Evolutionary conservation across 1,284 basidiomycete species (phyloP), one percentile per base, ranked within the genome.

Genomic region (Coniferiporia weirii): DNA sequence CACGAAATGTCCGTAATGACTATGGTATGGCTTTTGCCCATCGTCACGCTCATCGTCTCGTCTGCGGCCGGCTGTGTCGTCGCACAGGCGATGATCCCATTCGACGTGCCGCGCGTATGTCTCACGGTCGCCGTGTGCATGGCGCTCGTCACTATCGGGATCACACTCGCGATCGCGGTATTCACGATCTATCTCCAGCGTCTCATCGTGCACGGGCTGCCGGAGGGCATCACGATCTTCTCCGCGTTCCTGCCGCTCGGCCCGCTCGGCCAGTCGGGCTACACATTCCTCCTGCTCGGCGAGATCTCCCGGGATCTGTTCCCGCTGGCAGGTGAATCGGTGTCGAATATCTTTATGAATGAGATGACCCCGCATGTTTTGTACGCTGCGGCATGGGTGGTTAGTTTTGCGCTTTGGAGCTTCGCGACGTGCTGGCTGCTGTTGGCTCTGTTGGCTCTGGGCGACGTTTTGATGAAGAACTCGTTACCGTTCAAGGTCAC

Each of bases 21-120:
- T 0, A 75, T 84, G n/a, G 70, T 76, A 1, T 87, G 85, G 84
- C 73, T 92, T 2, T 79, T 91, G 46, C 91, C 90, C 0, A 79
- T 90, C 7, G 86, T 91, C 2, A 79, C 87, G 0, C 75, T 85
- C 0, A 80, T 88, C 43, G 90, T 92, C 66, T 80, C 79, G 0
- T 77, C 86, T 0, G 83, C 87, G 1, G 76, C 84, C 0, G 89
- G 89, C 1, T 83, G 79, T 0, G 69, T 86, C 47, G 72, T 91
- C 5, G 80, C 84, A 1, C 65, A 73, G 3, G 72, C 79, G 1
- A 67, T 89, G 8, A 78, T 79, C 32, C 69, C 74, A 0, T 60
- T 69, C 0, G 75, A 81, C 61, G 85, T 86, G 0, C 70, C 83
- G n/a, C 61, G 61, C 36, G 56, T 47, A 22, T 57, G 56, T 32